A percentile compares a stretch with the other conserved stretches of the same genome.
phyloP scores from a whole-genome alignment of 176 grass and related monocot genomes.

The Oryza nivara region DNA sequence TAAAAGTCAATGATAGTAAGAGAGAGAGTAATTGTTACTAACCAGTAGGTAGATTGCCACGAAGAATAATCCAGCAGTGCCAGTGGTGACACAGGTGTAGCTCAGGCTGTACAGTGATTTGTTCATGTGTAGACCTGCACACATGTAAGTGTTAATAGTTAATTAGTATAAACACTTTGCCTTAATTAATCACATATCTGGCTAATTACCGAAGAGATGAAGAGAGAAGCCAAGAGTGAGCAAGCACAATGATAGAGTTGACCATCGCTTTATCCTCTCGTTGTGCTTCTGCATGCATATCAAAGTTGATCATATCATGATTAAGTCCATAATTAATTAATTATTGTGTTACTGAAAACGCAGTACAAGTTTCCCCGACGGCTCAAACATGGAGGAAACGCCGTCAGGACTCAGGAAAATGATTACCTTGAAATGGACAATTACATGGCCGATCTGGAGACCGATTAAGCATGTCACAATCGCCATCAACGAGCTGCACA shows the following conservation, averaged over 20 bases:
- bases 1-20: no score
- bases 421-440: constrained; percentile 72
- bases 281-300: constrained; percentile 56
- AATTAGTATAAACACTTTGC: neutral
- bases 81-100: constrained; percentile 70
- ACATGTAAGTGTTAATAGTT: neutral
- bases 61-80: constrained; percentile 64
- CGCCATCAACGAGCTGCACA: constrained; percentile 71
- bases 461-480: constrained; percentile 84
- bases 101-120: constrained; percentile 80
- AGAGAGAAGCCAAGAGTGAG: constrained; percentile 59
- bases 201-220: constrained; percentile 62
- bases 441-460: constrained; percentile 81
- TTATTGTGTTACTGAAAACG: neutral
- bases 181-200: neutral
- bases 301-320: neutral
- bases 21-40: constrained; percentile 7
- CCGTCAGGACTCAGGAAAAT: neutral
- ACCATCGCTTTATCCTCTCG: constrained; percentile 59
- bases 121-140: constrained; percentile 70
- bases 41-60: constrained; percentile 73
- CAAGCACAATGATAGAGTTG: constrained; percentile 57
- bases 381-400: neutral
- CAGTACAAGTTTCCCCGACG: neutral
- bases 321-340: neutral